Base-by-base conservation (phyloP, 371 early-diverging fungal genomes). In the Apophysomyces ossiformis region DNA sequence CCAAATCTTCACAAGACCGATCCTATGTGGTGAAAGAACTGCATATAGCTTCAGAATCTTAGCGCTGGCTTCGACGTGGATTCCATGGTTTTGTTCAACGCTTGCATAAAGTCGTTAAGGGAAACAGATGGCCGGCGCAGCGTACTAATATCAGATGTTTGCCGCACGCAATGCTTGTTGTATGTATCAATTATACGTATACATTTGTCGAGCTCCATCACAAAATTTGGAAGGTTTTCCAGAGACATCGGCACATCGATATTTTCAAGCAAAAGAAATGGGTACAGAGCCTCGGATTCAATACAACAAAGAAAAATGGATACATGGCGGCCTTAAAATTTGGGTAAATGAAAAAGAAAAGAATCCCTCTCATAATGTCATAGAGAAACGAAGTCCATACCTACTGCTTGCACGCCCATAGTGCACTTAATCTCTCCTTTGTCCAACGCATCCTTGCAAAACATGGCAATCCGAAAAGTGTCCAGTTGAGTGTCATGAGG, bases 381-480 rank as follows among this genome's bases (percentile, higher is more conserved):
- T 18, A 21, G 8, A 18, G 4, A 50, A 50, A 50, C 18, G 8
- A 21, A 13, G 50, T 50, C 21, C 50, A 16, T 65, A 67, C 64
- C 71, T 39, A 71, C 60, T n/a, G 64, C 62, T 36, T 71, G 71
- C 50, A 67, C 64, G 35, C 59, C 60, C 13, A 67, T 43, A 1
- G 63, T 64, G 64, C 63, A 67, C 46, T 67, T 63, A 21, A 65
- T 50, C 18, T 67, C 65, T 16, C 41, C 62, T 38, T 57, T 43
- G 43, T 67, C 68, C 36, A 71, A n/a, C 41, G 71, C 60, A 35
- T 64, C 41, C 50, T 71, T 71, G 36, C 68, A 62, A 54, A 67
- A 67, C 46, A 62, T 57, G 16, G 62, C 62, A 37, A 61, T 18
- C 16, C 68, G 56, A 35, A 67, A 64, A 11, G 68, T 67, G 54